phyloP scores from a whole-genome alignment of 2,329 filamentous ascomycete species.

The Zymoseptoria crescenta region DNA sequence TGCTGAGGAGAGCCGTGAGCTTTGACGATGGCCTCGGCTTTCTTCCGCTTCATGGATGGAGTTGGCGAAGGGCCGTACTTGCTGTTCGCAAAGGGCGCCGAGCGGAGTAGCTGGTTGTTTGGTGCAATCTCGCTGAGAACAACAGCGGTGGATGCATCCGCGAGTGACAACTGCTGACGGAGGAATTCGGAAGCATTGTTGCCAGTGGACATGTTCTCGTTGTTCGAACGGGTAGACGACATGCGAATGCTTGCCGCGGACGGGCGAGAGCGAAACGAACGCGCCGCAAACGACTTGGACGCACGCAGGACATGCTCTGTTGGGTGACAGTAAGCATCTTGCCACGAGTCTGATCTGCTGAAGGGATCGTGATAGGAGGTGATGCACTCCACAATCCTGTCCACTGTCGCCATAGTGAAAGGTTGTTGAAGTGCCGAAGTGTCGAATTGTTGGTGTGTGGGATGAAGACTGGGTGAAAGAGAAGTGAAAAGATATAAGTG shows the following conservation, averaged over 20 bases:
- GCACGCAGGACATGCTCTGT: constrained; percentile 33
- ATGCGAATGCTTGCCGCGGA: constrained; percentile 24
- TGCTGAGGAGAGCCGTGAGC: constrained; percentile 45
- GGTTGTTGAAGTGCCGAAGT: neutral
- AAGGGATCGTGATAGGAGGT: neutral
- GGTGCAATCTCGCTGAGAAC: constrained; percentile 29
- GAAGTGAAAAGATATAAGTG: constrained; percentile 2
- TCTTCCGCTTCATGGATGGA: constrained; percentile 43
- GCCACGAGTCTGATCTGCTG: neutral
- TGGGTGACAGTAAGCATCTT: neutral
- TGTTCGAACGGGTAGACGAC: constrained; percentile 22
- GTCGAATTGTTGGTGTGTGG: neutral
- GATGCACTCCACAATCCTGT: neutral
- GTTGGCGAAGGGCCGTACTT: constrained; percentile 37
- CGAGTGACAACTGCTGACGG: neutral
- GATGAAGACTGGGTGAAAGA: neutral
- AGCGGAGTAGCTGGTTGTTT: constrained; percentile 25
- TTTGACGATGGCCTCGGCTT: constrained; percentile 43
- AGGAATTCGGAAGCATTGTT: constrained; percentile 14
- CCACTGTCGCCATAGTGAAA: neutral
- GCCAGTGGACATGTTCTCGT: constrained; percentile 25
- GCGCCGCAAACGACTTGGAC: constrained; percentile 31
- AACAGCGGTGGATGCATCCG: constrained; percentile 2
- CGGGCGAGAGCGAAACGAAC: constrained; percentile 28
- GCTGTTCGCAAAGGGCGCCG: constrained; percentile 7